Percentiles rank a stretch among this genome's conserved stretches.
Evolutionary conservation across 1,139 yeast species (phyloP).

Genomic region (Candida sojae): DNA sequence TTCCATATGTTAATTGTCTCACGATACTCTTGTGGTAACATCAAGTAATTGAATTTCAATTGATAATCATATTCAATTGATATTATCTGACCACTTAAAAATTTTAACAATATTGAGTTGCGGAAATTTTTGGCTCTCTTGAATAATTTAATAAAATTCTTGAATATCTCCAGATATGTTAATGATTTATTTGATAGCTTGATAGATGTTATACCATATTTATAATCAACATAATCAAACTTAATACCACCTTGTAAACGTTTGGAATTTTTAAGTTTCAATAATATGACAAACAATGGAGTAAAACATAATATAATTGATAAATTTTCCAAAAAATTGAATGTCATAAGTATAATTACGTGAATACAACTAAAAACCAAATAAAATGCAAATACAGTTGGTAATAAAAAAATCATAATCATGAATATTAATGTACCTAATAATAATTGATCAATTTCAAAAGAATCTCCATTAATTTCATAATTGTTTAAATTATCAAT

Average conservation of each 20-base stretch:
- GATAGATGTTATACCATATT: slow-evolving; percentile 25
- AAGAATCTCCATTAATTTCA: slow-evolving; percentile 50
- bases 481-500: slow-evolving; percentile 59
- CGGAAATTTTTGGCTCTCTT: slow-evolving; percentile 33
- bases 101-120: slow-evolving; percentile 25
- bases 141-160: slow-evolving; percentile 34
- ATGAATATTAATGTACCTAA: slow-evolving; percentile 89
- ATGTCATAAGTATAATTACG: slow-evolving; percentile 48
- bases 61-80: slow-evolving; percentile 30
- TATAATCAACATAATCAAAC: slow-evolving; percentile 30
- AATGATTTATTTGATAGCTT: slow-evolving; percentile 41
- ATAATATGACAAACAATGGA: slow-evolving; percentile 79
- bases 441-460: slow-evolving; percentile 82
- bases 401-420: slow-evolving; percentile 72
- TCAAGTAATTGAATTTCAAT: slow-evolving; percentile 40
- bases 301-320: slow-evolving; percentile 75
- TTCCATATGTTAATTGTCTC: slow-evolving; percentile 37
- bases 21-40: slow-evolving; percentile 41
- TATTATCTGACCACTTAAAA: slow-evolving; percentile 34
- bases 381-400: slow-evolving; percentile 88
- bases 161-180: slow-evolving; percentile 38
- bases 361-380: slow-evolving; percentile 67
- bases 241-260: slow-evolving; percentile 89
- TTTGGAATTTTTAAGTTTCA: slow-evolving; percentile 78
- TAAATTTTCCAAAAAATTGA: slow-evolving; percentile 59